Evolutionary conservation across 495 filamentous ascomycete genomes (phyloP), one percentile per base, ranked within the genome.

Genomic region (Venustampulla echinocandica): DNA sequence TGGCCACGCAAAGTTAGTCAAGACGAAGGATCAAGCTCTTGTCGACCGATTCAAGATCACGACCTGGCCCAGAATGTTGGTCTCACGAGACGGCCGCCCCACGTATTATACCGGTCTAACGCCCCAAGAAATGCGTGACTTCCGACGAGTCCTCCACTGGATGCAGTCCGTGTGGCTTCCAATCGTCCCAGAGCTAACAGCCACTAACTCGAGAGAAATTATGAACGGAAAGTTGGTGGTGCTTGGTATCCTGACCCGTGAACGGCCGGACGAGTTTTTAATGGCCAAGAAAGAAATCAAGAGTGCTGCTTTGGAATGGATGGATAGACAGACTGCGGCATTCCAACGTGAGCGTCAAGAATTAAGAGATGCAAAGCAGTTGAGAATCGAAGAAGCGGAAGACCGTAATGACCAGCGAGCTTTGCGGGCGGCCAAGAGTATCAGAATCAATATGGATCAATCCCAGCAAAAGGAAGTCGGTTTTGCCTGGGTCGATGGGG

Each of bases 401-500:
- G 93, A 96, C 61, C 80, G 87, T 23, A 81, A 85, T 60, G 93
- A 98, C 62, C 82, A 96, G 62, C 76, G 87, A 27, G 89, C 87
- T 5, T 61, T 95, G 43, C 74, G 87, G 34, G 70, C 78, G n/a
- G 93, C 92, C 18, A 98, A 98, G 71, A 84, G 79, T 51, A 95
- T 93, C 63, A 76, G 80, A 5, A 89, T 97, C 59, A 85, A 84
- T 46, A 90, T 96, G 73, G 80, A 89, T 51, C 79, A 85, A 57
- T 75, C 86, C 44, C 80, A 87, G 58, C 83, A 82, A 56, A 95
- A 92, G 64, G 82, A 92, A 56, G 87, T 96, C 19, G 74, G 81
- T 3, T 98, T 98, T 67, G 92, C 93, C n/a, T 97, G 93, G 93
- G 87, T 97, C 6, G 92, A 98, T 63, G 89, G 89, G 39, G 79